Conservation (phyloP, 441 rosid genomes). For the Raphanus hybrid region DNA sequence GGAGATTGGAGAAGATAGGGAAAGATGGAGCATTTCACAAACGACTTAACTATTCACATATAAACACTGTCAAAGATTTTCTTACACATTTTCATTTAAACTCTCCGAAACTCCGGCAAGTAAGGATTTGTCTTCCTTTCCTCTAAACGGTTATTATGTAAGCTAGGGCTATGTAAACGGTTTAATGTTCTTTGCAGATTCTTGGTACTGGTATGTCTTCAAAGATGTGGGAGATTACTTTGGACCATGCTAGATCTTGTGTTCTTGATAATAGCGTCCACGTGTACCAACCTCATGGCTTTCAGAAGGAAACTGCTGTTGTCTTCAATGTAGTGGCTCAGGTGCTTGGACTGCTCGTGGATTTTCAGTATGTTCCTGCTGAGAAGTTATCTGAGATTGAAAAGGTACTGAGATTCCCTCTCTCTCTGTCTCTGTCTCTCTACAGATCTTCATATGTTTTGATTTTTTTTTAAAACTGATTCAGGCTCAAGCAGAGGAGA, state of each 20-base stretch:
- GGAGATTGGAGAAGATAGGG: slow-evolving; percentile 98
- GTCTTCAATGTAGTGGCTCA: slow-evolving; percentile 92
- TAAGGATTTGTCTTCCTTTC: slow-evolving; percentile 45
- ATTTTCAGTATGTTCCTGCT: slow-evolving; percentile 61
- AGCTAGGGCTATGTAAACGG: neutral
- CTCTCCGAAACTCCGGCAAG: slow-evolving; percentile 80
- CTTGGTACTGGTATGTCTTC: slow-evolving; percentile 99
- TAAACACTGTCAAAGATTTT: slow-evolving; percentile 84
- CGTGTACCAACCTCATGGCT: slow-evolving; percentile 60
- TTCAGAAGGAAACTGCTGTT: slow-evolving; percentile 74
- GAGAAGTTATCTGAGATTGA: slow-evolving; percentile 80
- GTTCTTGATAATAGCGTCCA: slow-evolving; percentile 69
- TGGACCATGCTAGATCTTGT: slow-evolving; percentile 91
- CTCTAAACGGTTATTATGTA: neutral
- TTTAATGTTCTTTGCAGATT: slow-evolving; percentile 54
- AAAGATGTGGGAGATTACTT: slow-evolving; percentile 96
- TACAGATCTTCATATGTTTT: neutral
- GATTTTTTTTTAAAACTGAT: slow-evolving; percentile 10
- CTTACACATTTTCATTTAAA: slow-evolving; percentile 65
- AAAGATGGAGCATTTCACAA: slow-evolving; percentile 99
- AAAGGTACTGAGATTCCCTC: slow-evolving; percentile 57
- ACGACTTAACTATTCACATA: slow-evolving; percentile 67
- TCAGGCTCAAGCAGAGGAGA: slow-evolving; percentile 77
- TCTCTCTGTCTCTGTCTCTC: slow-evolving; percentile 18
- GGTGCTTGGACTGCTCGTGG: slow-evolving; percentile 72